A percentile compares a stretch with the other conserved stretches of the same genome.
phyloP scores from a whole-genome alignment of 805 yeast genomes.

The Metschnikowia drakensbergensis region DNA sequence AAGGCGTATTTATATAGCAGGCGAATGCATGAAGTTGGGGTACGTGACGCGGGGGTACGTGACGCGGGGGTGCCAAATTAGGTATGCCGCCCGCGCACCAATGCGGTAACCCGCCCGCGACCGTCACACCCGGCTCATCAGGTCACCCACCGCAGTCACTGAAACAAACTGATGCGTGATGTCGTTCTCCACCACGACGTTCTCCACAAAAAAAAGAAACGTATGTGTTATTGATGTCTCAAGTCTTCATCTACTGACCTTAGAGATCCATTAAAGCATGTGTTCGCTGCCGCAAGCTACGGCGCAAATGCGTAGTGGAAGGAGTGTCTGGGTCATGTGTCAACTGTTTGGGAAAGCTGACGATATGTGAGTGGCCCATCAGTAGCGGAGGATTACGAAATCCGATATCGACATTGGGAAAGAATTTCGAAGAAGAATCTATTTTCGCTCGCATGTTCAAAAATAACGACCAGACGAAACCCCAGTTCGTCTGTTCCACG shows the following conservation, averaged over 20 bases:
- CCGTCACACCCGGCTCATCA: no score
- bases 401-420: not conserved
- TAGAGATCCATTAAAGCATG: slow-evolving; percentile 3
- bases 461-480: slow-evolving; percentile 1
- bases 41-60: not conserved
- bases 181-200: not conserved
- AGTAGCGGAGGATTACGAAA: not conserved
- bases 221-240: not conserved
- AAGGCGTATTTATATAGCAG: not conserved
- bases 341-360: not conserved
- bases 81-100: slow-evolving; percentile 2
- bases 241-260: not conserved
- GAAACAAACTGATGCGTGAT: not conserved
- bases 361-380: not conserved
- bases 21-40: not conserved
- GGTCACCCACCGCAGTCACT: no score
- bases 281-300: slow-evolving; percentile 2
- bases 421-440: not conserved
- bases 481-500: slow-evolving; percentile 5
- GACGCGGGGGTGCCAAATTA: not conserved
- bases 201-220: not conserved
- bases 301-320: not conserved
- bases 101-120: slow-evolving; percentile 4
- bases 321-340: not conserved
- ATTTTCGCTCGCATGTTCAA: slow-evolving; percentile 2